Evolutionary conservation across 1,284 basidiomycete species (phyloP), one percentile per base, ranked within the genome.

Genomic region (Cerrena zonata): DNA sequence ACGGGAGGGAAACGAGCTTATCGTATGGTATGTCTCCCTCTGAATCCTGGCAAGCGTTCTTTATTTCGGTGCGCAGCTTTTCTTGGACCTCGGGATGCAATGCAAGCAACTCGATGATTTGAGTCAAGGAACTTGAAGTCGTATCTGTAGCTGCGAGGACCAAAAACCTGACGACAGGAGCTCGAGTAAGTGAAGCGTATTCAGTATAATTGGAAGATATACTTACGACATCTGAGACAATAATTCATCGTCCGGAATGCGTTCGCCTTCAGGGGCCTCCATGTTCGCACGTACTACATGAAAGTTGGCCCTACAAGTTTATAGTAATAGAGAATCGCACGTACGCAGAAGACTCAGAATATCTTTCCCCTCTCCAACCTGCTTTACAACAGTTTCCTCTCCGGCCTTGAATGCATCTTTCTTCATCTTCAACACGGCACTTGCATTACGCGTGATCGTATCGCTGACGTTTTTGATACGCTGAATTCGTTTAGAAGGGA

Each of bases 221-320:
- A 40, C 7, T 38, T 18, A 21, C 11, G 36, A 25, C 18, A 40
- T 47, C 10, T 39, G 18, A 22, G 34, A 34, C 23, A 34, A 7
- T 5, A 64, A 19, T 51, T 64, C 63, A 2, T 60, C 56, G 19
- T 66, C 63, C 0, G 54, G 51, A n/a, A 65, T 56, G 47, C 50
- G 50, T 24, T 67, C 65, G 4, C 50, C 53, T 21, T 58, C 56
- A 0, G 53, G n/a, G 0, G 55, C 57, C 2, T 41, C 45, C 50
- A 60, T 56, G 50, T 67, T 64, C 11, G 59, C 59, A 30, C 53
- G 56, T 12, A 63, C 61, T 62, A 39, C 10, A 12, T 22, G 5
- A 44, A 21, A 11, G 24, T 23, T 26, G 5, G 19, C 41, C 21
- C 27, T 10, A 26, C 5, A 5, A 41, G 7, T 22, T 41, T 7